Percentiles rank a stretch among this genome's conserved stretches.
These are phyloP conservation scores for Aspergillus felis DNA, from an alignment of 2,329 filamentous ascomycete genomes.

Conservation along the genomic window DNA sequence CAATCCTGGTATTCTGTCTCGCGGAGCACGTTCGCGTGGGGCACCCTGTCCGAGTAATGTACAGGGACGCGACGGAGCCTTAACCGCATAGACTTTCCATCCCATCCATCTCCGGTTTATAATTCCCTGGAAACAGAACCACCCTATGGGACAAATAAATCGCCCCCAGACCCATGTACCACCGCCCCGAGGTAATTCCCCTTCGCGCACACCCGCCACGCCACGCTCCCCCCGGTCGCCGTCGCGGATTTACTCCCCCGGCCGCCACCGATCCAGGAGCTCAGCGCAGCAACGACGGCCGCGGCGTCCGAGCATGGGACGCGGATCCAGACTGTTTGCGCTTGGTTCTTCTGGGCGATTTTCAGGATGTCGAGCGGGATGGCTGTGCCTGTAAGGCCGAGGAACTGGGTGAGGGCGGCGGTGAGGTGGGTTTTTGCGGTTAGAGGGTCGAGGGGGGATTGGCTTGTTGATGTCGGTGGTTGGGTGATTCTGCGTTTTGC, in stretches of 20 bases:
- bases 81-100: too few relatives aligned
- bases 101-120: neutral
- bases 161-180: conserved; percentile 30
- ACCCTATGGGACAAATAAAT: conserved; percentile 29
- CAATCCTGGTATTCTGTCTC: neutral
- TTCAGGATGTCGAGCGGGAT: conserved; percentile 48
- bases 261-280: conserved; percentile 43
- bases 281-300: conserved; percentile 42
- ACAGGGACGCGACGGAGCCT: too few relatives aligned
- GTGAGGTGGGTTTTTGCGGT: conserved; percentile 45
- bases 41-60: too few relatives aligned
- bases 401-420: conserved; percentile 45
- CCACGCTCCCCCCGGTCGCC: conserved; percentile 22
- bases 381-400: conserved; percentile 44
- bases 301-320: conserved; percentile 43
- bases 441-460: conserved; percentile 38
- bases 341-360: conserved; percentile 14
- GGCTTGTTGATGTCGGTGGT: conserved; percentile 16
- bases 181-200: conserved; percentile 35
- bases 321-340: conserved; percentile 39
- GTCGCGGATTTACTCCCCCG: neutral
- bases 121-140: neutral
- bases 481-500: conserved; percentile 23
- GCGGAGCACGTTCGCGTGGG: too few relatives aligned
- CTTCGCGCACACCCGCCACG: conserved; percentile 38